Conservation (phyloP, 2,329 filamentous ascomycete species). For the Monilinia vaccinii-corymbosi region DNA sequence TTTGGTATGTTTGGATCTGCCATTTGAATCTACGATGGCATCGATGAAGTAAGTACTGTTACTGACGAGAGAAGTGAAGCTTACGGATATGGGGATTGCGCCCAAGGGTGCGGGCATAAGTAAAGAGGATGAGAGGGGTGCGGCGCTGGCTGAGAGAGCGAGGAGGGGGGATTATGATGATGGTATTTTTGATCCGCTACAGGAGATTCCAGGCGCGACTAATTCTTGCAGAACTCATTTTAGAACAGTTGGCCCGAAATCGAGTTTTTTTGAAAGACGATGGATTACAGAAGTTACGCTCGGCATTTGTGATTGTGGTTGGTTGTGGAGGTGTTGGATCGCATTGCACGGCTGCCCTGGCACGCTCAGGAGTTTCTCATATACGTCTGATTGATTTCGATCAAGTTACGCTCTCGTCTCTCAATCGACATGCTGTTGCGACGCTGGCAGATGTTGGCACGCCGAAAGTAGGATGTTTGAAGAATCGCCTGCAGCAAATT, state of each 20-base stretch:
- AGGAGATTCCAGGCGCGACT: slow-evolving; percentile 3
- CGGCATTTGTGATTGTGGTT: slow-evolving; percentile 78
- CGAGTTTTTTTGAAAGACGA: slow-evolving; percentile 79
- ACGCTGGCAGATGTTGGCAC: slow-evolving; percentile 90
- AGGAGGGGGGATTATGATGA: slow-evolving; percentile 57
- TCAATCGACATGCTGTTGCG: slow-evolving; percentile 93
- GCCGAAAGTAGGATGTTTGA: slow-evolving; percentile 80
- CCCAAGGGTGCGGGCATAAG: slow-evolving; percentile 31
- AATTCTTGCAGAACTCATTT: slow-evolving; percentile 60
- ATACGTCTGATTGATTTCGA: slow-evolving; percentile 93
- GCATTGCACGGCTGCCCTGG: slow-evolving; percentile 77
- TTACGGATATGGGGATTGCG: slow-evolving; percentile 40
- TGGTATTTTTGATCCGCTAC: slow-evolving; percentile 19
- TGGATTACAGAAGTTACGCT: slow-evolving; percentile 70
- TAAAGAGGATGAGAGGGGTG: slow-evolving; percentile 53
- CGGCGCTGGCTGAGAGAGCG: slow-evolving; percentile 48
- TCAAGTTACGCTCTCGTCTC: slow-evolving; percentile 86
- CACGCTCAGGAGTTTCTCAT: slow-evolving; percentile 80
- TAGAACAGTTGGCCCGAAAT: slow-evolving; percentile 91
- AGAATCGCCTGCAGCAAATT: slow-evolving; percentile 72
- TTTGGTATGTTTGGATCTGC: slow-evolving; percentile 28
- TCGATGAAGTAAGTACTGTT: slow-evolving; percentile 1
- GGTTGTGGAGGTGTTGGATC: slow-evolving; percentile 93
- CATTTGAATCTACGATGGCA: not conserved
- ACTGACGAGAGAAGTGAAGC: slow-evolving; percentile 36